These are phyloP conservation scores for Ramaria rubella DNA, from an alignment of 768 basidiomycete species.

Conservation along the genomic window DNA sequence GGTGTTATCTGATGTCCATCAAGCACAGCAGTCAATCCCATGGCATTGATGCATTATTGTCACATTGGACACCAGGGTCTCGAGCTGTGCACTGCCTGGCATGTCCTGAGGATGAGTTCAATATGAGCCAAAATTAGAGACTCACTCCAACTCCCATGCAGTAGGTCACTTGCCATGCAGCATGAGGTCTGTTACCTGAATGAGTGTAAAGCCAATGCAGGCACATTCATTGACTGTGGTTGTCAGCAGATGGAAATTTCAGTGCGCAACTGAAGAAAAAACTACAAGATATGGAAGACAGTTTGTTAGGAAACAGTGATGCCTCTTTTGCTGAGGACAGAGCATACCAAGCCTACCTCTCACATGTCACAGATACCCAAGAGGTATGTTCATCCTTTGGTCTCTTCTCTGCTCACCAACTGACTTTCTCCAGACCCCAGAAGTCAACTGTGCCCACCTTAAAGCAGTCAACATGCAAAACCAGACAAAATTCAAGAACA, in stretches of 20 bases:
- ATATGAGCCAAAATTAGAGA: not conserved
- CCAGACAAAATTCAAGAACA: not conserved
- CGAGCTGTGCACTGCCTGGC: not conserved
- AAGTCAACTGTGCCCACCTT: constrained; percentile 10
- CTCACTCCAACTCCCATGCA: too few species aligned
- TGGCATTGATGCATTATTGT: not conserved
- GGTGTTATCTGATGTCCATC: not conserved
- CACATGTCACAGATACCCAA: not conserved
- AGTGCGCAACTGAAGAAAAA: too few species aligned
- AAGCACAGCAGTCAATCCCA: not conserved
- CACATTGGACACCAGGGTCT: not conserved
- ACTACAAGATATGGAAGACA: not conserved
- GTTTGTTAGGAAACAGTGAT: not conserved
- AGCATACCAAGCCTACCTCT: not conserved
- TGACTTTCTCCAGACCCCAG: too few species aligned
- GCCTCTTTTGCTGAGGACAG: not conserved
- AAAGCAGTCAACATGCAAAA: constrained; percentile 10
- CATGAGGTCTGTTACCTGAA: too few species aligned
- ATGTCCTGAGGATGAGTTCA: not conserved
- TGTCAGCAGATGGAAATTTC: not conserved
- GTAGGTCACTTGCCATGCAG: too few species aligned
- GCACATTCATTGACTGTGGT: not conserved
- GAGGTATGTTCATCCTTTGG: not conserved
- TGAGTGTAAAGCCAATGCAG: too few species aligned
- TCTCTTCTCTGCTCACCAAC: not conserved